These are phyloP conservation scores for Elsinoe batatas DNA, from an alignment of 2,329 filamentous ascomycete species.

Conservation along the genomic window DNA sequence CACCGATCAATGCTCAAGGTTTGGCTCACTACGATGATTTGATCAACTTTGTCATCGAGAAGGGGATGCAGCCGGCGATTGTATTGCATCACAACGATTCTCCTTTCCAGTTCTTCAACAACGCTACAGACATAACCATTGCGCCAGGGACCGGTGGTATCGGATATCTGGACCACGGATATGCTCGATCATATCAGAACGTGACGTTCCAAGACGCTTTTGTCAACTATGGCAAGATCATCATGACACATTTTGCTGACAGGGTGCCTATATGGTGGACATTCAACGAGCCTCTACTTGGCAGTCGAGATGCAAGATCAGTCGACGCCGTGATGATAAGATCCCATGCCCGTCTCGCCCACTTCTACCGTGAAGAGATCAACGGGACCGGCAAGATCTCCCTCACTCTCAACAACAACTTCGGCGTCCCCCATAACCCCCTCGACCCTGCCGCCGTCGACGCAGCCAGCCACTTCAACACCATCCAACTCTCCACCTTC, in stretches of 20 bases:
- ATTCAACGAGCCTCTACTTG: slow-evolving; percentile 27
- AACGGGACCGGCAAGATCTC: slow-evolving; percentile 42
- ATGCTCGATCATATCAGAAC: slow-evolving; percentile 26
- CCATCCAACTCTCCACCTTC: slow-evolving; percentile 39
- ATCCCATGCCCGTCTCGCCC: slow-evolving; percentile 19
- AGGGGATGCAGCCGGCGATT: slow-evolving; percentile 36
- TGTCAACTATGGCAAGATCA: slow-evolving; percentile 28
- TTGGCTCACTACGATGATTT: slow-evolving; percentile 39
- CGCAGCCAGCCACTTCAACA: slow-evolving; percentile 37
- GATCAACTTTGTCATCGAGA: slow-evolving; percentile 34
- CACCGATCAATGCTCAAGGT: slow-evolving; percentile 35
- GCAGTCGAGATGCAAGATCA: background rate
- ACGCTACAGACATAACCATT: slow-evolving; percentile 22
- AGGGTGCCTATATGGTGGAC: slow-evolving; percentile 33
- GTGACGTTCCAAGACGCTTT: slow-evolving; percentile 26
- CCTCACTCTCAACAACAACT: slow-evolving; percentile 39
- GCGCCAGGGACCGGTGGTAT: background rate
- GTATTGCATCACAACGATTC: slow-evolving; percentile 38
- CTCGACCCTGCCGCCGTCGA: slow-evolving; percentile 35
- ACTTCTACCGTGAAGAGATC: slow-evolving; percentile 46
- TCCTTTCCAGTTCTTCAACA: slow-evolving; percentile 20
- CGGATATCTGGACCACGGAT: background rate
- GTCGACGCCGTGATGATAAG: slow-evolving; percentile 16
- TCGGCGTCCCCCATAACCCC: slow-evolving; percentile 28
- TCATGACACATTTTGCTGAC: slow-evolving; percentile 28